A percentile compares a stretch with the other conserved stretches of the same genome.
These are phyloP conservation scores for Cicer pinnatifidum DNA, from an alignment of 306 rosid genomes.

Conservation along the genomic window DNA sequence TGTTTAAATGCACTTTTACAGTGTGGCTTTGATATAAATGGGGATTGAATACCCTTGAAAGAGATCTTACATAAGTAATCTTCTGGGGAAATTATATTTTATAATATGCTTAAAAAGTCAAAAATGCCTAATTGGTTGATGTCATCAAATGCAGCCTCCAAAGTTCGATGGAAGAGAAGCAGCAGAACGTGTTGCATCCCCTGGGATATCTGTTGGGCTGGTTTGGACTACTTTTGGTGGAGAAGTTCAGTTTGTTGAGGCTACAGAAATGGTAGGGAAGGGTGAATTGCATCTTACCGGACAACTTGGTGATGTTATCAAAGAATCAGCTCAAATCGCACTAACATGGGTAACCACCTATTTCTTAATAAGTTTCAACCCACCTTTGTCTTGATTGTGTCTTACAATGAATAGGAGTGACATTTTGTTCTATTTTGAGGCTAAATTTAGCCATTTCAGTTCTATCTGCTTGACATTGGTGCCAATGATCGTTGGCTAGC, in stretches of 20 bases:
- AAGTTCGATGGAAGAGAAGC: constrained; percentile 87
- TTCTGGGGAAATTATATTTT: constrained; percentile 13
- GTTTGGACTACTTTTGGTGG: constrained; percentile 99
- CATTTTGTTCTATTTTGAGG: constrained; percentile 24
- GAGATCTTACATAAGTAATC: constrained; percentile 27
- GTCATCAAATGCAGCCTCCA: constrained; percentile 76
- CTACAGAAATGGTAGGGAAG: constrained; percentile 86
- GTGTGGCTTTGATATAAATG: constrained; percentile 37
- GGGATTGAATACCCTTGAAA: constrained; percentile 31
- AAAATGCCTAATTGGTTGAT: constrained; percentile 40
- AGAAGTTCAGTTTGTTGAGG: constrained; percentile 99
- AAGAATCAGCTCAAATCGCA: constrained; percentile 98
- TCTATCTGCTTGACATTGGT: constrained; percentile 19
- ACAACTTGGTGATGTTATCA: constrained; percentile 96
- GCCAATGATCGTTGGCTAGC: constrained; percentile 22
- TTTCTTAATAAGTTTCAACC: constrained; percentile 39
- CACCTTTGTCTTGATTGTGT: constrained; percentile 8
- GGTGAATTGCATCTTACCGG: constrained; percentile 97
- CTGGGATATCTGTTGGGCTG: constrained; percentile 91
- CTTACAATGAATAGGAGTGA: not conserved
- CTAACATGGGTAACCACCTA: constrained; percentile 84
- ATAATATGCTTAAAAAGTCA: constrained; percentile 35
- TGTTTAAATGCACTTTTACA: constrained; percentile 22
- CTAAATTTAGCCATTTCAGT: constrained; percentile 26
- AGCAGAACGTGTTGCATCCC: constrained; percentile 79